A percentile compares a stretch with the other conserved stretches of the same genome.
Evolutionary conservation across 305 asterid genomes (phyloP).

Genomic region (Ajuga reptans): DNA sequence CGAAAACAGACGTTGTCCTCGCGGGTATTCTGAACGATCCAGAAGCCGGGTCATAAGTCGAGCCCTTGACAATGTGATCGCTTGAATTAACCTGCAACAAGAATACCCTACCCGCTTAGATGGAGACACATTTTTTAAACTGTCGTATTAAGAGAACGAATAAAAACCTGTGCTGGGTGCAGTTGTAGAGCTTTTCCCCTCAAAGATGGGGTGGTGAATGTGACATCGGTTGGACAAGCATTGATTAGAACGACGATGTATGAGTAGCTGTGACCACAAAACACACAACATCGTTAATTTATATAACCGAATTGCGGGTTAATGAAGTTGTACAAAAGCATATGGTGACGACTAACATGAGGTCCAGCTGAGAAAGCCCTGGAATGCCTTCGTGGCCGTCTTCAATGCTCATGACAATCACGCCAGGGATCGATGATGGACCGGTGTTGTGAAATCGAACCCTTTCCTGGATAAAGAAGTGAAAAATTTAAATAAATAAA

Average conservation of each 20-base stretch:
- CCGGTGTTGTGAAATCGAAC: slow-evolving; percentile 74
- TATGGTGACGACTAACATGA: slow-evolving; percentile 45
- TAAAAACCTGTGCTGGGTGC: slow-evolving; percentile 75
- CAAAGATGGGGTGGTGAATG: slow-evolving; percentile 45
- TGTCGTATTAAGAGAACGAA: too few relatives aligned
- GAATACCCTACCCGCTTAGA: too few relatives aligned
- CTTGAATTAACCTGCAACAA: slow-evolving; percentile 50
- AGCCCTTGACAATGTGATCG: slow-evolving; percentile 55
- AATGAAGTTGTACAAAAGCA: slow-evolving; percentile 1
- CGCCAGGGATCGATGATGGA: slow-evolving; percentile 66
- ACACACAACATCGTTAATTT: slow-evolving; percentile 1
- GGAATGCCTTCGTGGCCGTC: slow-evolving; percentile 71
- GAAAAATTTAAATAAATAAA: not conserved
- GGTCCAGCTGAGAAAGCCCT: slow-evolving; percentile 66
- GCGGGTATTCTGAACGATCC: slow-evolving; percentile 66
- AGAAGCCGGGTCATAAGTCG: slow-evolving; percentile 48
- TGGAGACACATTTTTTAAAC: too few relatives aligned
- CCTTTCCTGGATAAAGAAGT: slow-evolving; percentile 44
- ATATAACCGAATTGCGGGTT: not conserved
- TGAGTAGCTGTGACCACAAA: slow-evolving; percentile 54
- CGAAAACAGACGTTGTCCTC: slow-evolving; percentile 71
- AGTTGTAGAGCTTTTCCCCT: slow-evolving; percentile 48
- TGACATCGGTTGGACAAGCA: slow-evolving; percentile 46
- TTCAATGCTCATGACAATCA: slow-evolving; percentile 74
- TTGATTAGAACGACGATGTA: slow-evolving; percentile 53